A percentile compares a stretch with the other conserved stretches of the same genome.
These are phyloP conservation scores for Trichoderma afroharzianum DNA, from an alignment of 2,329 filamentous ascomycete species.

Conservation along the genomic window DNA sequence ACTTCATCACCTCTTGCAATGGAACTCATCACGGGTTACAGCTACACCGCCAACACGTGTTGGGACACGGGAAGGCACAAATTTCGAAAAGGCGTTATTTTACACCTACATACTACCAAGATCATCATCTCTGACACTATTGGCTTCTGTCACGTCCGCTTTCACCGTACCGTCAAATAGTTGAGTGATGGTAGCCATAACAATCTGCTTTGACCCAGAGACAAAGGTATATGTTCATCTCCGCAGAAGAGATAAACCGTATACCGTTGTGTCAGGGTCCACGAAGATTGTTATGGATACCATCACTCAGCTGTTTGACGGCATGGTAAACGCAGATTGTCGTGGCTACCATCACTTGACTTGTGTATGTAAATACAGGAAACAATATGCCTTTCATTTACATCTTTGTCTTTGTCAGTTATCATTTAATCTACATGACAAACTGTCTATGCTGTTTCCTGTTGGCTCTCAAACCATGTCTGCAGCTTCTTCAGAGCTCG, in stretches of 20 bases:
- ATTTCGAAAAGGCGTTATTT: not conserved
- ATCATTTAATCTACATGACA: not conserved
- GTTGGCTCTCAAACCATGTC: constrained; percentile 58
- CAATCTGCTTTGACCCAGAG: not conserved
- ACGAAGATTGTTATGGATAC: not conserved
- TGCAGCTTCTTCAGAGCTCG: constrained; percentile 85
- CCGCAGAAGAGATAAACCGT: not conserved
- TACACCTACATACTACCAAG: not conserved
- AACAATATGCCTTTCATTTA: not conserved
- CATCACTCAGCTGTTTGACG: not conserved
- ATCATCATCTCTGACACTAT: not conserved
- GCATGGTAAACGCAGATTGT: not conserved
- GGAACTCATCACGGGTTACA: not conserved
- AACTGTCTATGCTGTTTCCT: not conserved
- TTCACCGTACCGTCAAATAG: not conserved
- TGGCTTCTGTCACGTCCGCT: not conserved
- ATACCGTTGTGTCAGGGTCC: not conserved
- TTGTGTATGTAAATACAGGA: not conserved
- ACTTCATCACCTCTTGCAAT: not conserved
- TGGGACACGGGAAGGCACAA: not conserved
- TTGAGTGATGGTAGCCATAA: not conserved
- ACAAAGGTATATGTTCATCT: not conserved
- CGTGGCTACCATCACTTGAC: not conserved
- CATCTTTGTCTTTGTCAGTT: not conserved
- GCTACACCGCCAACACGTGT: not conserved